Evolutionary conservation across 2,329 filamentous ascomycete species (phyloP).

Genomic region (Zymoseptoria ardabiliae): DNA sequence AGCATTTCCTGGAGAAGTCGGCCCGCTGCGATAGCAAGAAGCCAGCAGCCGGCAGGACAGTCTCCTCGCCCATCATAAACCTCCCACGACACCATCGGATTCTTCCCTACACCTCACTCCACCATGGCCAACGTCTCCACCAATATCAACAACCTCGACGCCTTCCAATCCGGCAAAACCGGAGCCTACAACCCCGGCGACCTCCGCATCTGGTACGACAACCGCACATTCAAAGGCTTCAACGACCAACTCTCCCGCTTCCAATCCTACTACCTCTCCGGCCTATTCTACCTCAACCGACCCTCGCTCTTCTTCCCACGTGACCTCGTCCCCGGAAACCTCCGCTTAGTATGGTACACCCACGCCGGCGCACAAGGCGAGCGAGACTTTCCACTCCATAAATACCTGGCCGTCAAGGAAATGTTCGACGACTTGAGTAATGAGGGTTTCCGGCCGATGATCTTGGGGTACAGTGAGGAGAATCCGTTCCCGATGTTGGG

Average conservation of each 20-base stretch:
- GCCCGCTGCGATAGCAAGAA: background rate
- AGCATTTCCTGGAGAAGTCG: too few species aligned
- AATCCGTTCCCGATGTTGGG: slow-evolving; percentile 31
- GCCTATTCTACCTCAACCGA: slow-evolving; percentile 21
- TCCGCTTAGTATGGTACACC: slow-evolving; percentile 27
- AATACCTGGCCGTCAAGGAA: slow-evolving; percentile 25
- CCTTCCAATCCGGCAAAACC: slow-evolving; percentile 20
- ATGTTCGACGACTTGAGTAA: slow-evolving; percentile 28
- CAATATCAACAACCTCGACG: slow-evolving; percentile 10
- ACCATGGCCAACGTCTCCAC: background rate
- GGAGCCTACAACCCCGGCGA: slow-evolving; percentile 26
- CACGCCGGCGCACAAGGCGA: slow-evolving; percentile 25
- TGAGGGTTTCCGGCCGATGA: slow-evolving; percentile 27
- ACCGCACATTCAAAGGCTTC: slow-evolving; percentile 18
- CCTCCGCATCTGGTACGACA: slow-evolving; percentile 29
- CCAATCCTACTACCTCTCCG: slow-evolving; percentile 22
- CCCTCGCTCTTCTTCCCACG: slow-evolving; percentile 13
- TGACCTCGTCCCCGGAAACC: slow-evolving; percentile 24
- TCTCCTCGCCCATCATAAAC: background rate
- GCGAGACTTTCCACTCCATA: slow-evolving; percentile 26
- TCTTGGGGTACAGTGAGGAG: slow-evolving; percentile 27
- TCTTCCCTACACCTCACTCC: too few species aligned
- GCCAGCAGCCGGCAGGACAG: background rate
- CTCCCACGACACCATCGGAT: background rate
- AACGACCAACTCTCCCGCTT: slow-evolving; percentile 22